Conservation (phyloP, 306 rosid genomes). For the Castanea sativa region DNA sequence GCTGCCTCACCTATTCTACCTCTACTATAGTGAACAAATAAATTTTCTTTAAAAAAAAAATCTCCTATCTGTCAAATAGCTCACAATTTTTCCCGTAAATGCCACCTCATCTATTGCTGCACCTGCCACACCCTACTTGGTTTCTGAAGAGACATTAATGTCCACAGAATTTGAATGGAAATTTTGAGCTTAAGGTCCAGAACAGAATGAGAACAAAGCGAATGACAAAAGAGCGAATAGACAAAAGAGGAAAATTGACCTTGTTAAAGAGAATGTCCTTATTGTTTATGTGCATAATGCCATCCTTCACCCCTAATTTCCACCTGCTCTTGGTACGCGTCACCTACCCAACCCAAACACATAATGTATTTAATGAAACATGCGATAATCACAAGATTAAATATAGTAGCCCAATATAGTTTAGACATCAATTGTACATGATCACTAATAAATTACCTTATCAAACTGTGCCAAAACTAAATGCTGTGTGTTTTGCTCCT, state of each 20-base stretch:
- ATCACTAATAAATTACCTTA: no score
- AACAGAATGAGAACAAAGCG: neutral
- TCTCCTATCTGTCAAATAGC: neutral
- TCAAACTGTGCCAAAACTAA: no score
- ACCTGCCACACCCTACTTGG: neutral
- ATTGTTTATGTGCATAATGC: constrained; percentile 91
- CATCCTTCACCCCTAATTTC: constrained; percentile 99
- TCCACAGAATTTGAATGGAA: constrained; percentile 4
- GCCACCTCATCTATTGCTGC: neutral
- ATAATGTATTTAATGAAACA: constrained; percentile 2
- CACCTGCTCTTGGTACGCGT: constrained; percentile 98
- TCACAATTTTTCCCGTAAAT: neutral
- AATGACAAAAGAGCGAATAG: neutral
- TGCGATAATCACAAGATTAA: no score
- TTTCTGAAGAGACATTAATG: neutral
- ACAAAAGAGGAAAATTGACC: constrained; percentile 42
- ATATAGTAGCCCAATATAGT: no score
- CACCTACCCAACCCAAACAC: constrained; percentile 51
- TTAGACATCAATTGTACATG: no score
- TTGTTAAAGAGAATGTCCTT: constrained; percentile 96
- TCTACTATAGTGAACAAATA: no score
- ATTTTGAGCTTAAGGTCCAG: neutral
- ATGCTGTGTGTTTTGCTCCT: no score
- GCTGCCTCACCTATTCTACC: no score
- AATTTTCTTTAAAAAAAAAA: no score